These are phyloP conservation scores for Cladophialophora yegresii DNA, from an alignment of 2,329 filamentous ascomycete species.

Conservation along the genomic window DNA sequence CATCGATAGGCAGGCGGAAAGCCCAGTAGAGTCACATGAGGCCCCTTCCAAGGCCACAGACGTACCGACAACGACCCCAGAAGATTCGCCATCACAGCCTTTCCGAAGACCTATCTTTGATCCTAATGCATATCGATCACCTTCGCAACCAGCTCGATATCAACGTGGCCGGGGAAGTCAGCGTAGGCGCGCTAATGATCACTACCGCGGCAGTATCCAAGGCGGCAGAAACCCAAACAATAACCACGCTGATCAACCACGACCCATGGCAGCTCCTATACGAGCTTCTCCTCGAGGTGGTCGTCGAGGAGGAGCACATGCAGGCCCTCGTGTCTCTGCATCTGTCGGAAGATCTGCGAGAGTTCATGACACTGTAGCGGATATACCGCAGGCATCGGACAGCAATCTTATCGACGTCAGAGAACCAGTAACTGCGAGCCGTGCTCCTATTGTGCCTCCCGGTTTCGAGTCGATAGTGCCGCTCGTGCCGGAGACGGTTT, in stretches of 20 bases:
- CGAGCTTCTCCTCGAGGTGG: constrained; percentile 6
- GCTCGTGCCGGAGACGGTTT: constrained; percentile 2
- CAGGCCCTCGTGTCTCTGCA: background rate
- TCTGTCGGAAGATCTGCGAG: background rate
- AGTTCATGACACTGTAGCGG: constrained; percentile 4
- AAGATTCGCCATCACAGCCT: background rate
- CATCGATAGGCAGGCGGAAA: background rate
- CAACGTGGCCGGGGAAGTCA: constrained; percentile 6
- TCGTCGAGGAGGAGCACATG: background rate
- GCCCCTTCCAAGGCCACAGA: background rate
- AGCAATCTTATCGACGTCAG: constrained; percentile 16
- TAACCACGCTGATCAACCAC: background rate
- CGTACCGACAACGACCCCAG: background rate
- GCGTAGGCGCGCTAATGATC: background rate
- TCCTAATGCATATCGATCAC: constrained; percentile 10
- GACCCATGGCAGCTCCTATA: background rate
- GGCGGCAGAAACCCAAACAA: background rate
- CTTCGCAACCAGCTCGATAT: constrained; percentile 2
- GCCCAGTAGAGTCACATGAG: background rate
- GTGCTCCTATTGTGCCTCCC: constrained; percentile 16
- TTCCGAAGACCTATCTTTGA: constrained; percentile 12
- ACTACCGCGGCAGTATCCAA: background rate
- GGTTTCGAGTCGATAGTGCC: constrained; percentile 23
- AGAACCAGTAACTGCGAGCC: background rate
- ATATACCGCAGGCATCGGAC: background rate